Evolutionary conservation across 202 grass and related monocot genomes (phyloP), one percentile per base, ranked within the genome.

Genomic region (Hordeum pubiflorum): DNA sequence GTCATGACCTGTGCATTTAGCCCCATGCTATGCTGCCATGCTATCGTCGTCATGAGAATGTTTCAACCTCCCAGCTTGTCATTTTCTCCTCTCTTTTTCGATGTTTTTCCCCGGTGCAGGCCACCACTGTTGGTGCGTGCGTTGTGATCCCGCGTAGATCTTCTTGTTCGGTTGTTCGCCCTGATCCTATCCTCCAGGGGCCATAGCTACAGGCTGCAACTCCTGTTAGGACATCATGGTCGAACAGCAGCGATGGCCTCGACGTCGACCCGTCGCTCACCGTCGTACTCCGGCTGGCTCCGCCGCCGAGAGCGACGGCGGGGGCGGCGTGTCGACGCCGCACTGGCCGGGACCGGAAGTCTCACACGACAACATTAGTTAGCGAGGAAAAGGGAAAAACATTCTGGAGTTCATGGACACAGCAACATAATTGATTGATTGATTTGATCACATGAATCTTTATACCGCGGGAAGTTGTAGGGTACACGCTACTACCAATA

Each of bases 1-100:
- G 62, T 82, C 79, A 82, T 36, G 74, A 22, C 23, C 71, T 74
- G 1, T 63, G 76, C 87, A 38, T 86, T 72, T n/a, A 37, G 43
- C 56, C 13, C 58, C 54, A 73, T 74, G 36, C 29, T 67, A 18
- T 40, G 27, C 21, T 64, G 36, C 41, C 17, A 73, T 74, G 27
- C 29, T 67, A 41, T 89, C 72, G 3, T 21, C 44, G 3, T 21
- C 44, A 50, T 59, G 73, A 7, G 79, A 89, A 75, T 78, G 52
- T 79, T 77, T 34, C 48, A 63, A 75, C 38, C 9, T 58, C 22
- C 37, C 56, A 4, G 40, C 26, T 26, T 38, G 77, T 81, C 78
- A 48, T 77, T 4, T 48, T 63, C 54, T 24, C 8, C 10, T 64
- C 44, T 67, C 46, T 15, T 31, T 72, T 72, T 57, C 14, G 29